Evolutionary conservation across 75 land plant genomes (phyloP).

Genomic region (Selaginella moellendorffii): DNA sequence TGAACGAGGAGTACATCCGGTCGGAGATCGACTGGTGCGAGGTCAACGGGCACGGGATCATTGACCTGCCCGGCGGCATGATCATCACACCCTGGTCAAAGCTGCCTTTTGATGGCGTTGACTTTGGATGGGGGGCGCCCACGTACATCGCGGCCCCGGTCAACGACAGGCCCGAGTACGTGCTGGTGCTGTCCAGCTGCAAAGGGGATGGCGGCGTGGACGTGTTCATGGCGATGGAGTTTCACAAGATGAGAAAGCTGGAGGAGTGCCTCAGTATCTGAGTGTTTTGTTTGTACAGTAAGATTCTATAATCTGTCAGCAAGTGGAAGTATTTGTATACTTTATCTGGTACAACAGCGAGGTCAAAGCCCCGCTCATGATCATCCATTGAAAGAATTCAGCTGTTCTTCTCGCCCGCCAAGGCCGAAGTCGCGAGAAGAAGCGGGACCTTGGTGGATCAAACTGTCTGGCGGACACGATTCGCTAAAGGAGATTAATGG

Average conservation of each 20-base stretch:
- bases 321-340: too few species aligned
- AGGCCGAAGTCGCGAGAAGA: too few species aligned
- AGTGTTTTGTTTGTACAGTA: too few species aligned
- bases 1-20: conserved; percentile 3
- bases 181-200: background rate
- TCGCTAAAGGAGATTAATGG: too few species aligned
- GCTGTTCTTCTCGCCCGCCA: too few species aligned
- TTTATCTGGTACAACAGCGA: too few species aligned
- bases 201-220: background rate
- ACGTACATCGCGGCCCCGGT: background rate
- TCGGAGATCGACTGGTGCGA: conserved; percentile 4
- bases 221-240: conserved; percentile 1
- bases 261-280: too few species aligned
- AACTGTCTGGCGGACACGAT: too few species aligned
- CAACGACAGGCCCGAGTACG: background rate
- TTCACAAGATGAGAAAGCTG: background rate
- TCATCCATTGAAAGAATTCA: too few species aligned
- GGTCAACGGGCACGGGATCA: conserved; percentile 1
- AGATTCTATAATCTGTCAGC: too few species aligned
- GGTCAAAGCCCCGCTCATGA: too few species aligned
- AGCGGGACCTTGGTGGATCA: too few species aligned
- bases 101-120: background rate
- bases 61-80: conserved; percentile 1
- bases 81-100: background rate
- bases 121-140: conserved; percentile 8